A percentile compares a stretch with the other conserved stretches of the same genome.
Conservation (phyloP, 345 rosid genomes). For the Arabidopsis suecica region DNA sequence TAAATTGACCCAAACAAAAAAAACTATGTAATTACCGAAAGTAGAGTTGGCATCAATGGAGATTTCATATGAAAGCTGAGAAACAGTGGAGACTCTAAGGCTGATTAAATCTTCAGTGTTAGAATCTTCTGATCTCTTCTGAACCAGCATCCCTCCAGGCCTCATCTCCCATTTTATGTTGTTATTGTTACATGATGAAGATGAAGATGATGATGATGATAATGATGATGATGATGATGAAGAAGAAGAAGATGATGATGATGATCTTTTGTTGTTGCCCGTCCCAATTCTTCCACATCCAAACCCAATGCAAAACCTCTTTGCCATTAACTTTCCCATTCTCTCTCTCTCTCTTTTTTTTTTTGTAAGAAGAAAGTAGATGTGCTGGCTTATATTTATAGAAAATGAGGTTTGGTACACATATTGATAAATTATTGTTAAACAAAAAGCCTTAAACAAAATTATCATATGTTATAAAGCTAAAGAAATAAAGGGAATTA, state of each 20-base stretch:
- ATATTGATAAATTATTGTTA: background rate
- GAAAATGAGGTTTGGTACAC: constrained; percentile 34
- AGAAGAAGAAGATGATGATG: constrained; percentile 28
- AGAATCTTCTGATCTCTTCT: constrained; percentile 63
- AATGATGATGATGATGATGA: background rate
- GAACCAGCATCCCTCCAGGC: constrained; percentile 98
- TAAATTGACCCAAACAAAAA: background rate
- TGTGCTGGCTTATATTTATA: constrained; percentile 42
- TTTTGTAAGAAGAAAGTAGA: constrained; percentile 24
- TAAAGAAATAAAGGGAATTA: background rate
- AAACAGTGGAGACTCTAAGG: constrained; percentile 69
- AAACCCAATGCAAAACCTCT: constrained; percentile 71
- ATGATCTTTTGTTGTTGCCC: constrained; percentile 40
- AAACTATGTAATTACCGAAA: constrained; percentile 58
- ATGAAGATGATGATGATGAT: constrained; percentile 3
- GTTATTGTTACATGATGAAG: constrained; percentile 32
- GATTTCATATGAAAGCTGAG: constrained; percentile 69
- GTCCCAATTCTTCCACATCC: constrained; percentile 48
- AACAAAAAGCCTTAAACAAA: background rate
- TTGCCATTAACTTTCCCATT: constrained; percentile 78
- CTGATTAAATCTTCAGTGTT: constrained; percentile 55
- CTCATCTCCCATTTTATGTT: constrained; percentile 89
- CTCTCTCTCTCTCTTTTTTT: background rate
- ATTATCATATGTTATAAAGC: background rate
- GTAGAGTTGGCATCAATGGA: constrained; percentile 86